These are phyloP conservation scores for Cardamine occulta DNA, from an alignment of 345 rosid species.

Conservation along the genomic window DNA sequence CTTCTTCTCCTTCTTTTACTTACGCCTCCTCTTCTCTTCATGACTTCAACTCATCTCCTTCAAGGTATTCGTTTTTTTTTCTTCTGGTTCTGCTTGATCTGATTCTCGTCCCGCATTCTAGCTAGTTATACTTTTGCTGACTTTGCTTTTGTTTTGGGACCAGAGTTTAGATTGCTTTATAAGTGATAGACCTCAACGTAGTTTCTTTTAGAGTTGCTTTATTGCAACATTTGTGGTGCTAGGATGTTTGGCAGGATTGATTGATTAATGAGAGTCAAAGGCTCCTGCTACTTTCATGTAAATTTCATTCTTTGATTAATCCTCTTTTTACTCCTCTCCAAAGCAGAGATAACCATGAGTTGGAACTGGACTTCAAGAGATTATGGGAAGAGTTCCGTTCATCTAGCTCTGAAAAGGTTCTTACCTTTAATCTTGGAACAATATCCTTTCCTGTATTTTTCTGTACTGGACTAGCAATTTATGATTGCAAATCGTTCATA, in stretches of 20 bases:
- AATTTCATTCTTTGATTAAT: constrained; percentile 2
- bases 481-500: constrained; percentile 39
- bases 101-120: no score
- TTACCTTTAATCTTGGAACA: constrained; percentile 16
- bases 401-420: constrained; percentile 93
- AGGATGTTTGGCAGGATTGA: constrained; percentile 6
- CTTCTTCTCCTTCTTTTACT: constrained; percentile 47
- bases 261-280: constrained; percentile 26
- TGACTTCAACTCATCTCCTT: constrained; percentile 58
- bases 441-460: constrained; percentile 5
- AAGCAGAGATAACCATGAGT: constrained; percentile 79
- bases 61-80: no score
- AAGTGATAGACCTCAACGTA: constrained; percentile 22
- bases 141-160: constrained; percentile 27
- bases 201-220: constrained; percentile 16
- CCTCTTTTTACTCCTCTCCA: constrained; percentile 23
- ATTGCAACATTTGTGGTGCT: constrained; percentile 25
- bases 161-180: constrained; percentile 18
- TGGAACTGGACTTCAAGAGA: constrained; percentile 99
- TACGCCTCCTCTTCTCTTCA: constrained; percentile 37
- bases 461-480: background rate
- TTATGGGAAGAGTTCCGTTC: constrained; percentile 99
- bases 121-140: constrained; percentile 21
- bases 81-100: constrained; percentile 37
- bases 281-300: constrained; percentile 19